A percentile compares a stretch with the other conserved stretches of the same genome.
phyloP scores from a whole-genome alignment of 2,329 filamentous ascomycete genomes.

The Podosphaera aphanis region DNA sequence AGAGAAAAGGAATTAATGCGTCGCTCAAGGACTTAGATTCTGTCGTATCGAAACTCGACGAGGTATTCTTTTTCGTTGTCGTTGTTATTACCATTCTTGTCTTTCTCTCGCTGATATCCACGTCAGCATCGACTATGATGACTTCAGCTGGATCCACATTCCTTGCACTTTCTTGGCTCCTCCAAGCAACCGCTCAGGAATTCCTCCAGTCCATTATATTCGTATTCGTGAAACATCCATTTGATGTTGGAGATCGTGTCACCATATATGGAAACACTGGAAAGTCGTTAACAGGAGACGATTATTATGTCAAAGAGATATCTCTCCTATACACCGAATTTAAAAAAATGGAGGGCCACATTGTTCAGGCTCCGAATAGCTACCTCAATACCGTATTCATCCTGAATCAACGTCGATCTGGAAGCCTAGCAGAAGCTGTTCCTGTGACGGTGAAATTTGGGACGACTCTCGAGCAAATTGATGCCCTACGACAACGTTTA shows the following conservation, averaged over 20 bases:
- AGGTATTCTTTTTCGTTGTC: conserved; percentile 74
- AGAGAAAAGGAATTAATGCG: conserved; percentile 85
- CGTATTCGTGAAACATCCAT: conserved; percentile 91
- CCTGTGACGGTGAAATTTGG: conserved; percentile 73
- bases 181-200: conserved; percentile 80
- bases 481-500: conserved; percentile 55
- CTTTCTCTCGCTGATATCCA: conserved; percentile 71
- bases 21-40: conserved; percentile 89
- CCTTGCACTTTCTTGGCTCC: conserved; percentile 79
- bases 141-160: conserved; percentile 70
- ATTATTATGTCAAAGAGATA: conserved; percentile 92
- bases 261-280: conserved; percentile 81
- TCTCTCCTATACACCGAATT: conserved; percentile 86
- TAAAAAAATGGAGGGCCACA: conserved; percentile 94
- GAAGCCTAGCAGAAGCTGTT: conserved; percentile 66
- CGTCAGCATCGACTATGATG: conserved; percentile 73
- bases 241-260: conserved; percentile 85
- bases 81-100: conserved; percentile 60
- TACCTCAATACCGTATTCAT: conserved; percentile 85
- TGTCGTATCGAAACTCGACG: conserved; percentile 72
- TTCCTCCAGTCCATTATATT: conserved; percentile 87
- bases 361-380: conserved; percentile 88
- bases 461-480: conserved; percentile 62
- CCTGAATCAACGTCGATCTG: conserved; percentile 77
- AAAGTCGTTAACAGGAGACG: conserved; percentile 53